Conservation (phyloP, 2,329 filamentous ascomycete species). For the Cordyceps militaris region DNA sequence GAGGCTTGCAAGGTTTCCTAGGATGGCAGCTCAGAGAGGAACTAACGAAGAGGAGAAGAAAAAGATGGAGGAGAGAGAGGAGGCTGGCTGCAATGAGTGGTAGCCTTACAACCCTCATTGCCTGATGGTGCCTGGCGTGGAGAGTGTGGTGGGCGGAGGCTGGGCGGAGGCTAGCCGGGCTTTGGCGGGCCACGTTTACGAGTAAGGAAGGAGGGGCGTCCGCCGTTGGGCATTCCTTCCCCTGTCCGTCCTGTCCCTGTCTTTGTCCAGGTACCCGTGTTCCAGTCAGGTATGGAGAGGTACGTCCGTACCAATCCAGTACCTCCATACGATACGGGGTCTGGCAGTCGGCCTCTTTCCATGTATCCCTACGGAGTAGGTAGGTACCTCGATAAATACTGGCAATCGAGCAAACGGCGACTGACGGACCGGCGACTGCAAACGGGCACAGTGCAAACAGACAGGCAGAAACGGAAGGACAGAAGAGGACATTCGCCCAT, state of each 20-base stretch:
- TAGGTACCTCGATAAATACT: background rate
- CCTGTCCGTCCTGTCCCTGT: background rate
- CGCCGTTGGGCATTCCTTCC: conserved; percentile 7
- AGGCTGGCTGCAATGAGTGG: background rate
- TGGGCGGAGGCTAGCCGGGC: background rate
- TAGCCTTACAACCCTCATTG: background rate
- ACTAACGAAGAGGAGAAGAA: background rate
- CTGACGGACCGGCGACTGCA: background rate
- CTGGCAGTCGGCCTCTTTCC: too few relatives aligned
- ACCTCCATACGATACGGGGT: background rate
- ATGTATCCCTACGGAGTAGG: background rate
- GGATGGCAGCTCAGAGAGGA: background rate
- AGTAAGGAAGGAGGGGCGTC: conserved; percentile 12
- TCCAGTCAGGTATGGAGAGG: background rate
- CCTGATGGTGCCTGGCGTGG: background rate
- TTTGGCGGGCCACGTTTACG: background rate
- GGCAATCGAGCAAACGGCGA: conserved; percentile 3
- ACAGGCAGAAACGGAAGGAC: background rate
- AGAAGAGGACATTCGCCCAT: background rate
- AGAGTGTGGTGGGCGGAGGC: background rate
- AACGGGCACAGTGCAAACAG: background rate
- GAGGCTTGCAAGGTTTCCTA: background rate
- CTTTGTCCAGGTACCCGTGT: background rate
- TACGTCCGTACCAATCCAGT: background rate
- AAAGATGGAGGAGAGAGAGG: background rate